A percentile compares a stretch with the other conserved stretches of the same genome.
phyloP scores from a whole-genome alignment of 106 monocot species.

The Dendrobium chrysotoxum region DNA sequence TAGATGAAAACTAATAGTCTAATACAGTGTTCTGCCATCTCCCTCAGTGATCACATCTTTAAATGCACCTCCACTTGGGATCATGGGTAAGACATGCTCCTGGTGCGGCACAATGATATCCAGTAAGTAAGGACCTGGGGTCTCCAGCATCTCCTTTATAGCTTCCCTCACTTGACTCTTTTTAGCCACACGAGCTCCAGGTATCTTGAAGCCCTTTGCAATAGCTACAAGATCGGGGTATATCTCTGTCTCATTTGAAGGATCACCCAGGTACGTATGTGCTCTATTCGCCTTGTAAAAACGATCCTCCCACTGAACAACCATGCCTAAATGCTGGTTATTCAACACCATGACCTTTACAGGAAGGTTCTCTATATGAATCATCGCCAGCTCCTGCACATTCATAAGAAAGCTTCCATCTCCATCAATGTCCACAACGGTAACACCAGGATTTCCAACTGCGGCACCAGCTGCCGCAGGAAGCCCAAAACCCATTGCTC shows the following conservation, averaged over 20 bases:
- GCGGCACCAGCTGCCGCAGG: conserved; percentile 95
- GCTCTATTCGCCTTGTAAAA: conserved; percentile 84
- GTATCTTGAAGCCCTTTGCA: conserved; percentile 71
- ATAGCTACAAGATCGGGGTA: conserved; percentile 78
- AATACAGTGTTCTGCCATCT: conserved; percentile 68
- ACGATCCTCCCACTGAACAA: conserved; percentile 90
- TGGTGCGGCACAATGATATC: conserved; percentile 87
- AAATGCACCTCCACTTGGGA: conserved; percentile 80
- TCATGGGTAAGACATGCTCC: conserved; percentile 96
- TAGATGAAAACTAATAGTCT: conserved; percentile 19
- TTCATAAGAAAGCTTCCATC: conserved; percentile 97
- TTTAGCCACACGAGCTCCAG: conserved; percentile 65
- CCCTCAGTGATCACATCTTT: conserved; percentile 80
- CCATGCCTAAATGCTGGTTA: conserved; percentile 96
- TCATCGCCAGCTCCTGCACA: conserved; percentile 74
- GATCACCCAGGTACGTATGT: conserved; percentile 77
- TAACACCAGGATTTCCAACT: conserved; percentile 68
- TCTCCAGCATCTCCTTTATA: conserved; percentile 69
- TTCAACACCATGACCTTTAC: conserved; percentile 83
- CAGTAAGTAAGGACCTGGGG: conserved; percentile 77
- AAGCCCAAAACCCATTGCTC: conserved; percentile 92
- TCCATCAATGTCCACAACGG: conserved; percentile 85
- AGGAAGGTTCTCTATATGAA: conserved; percentile 67
- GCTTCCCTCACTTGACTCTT: conserved; percentile 61
- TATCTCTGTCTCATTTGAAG: conserved; percentile 50